Percentiles rank a stretch among this genome's conserved stretches.
Conservation (phyloP, 1,139 yeast genomes). For the Lodderomyces elongisporus region DNA sequence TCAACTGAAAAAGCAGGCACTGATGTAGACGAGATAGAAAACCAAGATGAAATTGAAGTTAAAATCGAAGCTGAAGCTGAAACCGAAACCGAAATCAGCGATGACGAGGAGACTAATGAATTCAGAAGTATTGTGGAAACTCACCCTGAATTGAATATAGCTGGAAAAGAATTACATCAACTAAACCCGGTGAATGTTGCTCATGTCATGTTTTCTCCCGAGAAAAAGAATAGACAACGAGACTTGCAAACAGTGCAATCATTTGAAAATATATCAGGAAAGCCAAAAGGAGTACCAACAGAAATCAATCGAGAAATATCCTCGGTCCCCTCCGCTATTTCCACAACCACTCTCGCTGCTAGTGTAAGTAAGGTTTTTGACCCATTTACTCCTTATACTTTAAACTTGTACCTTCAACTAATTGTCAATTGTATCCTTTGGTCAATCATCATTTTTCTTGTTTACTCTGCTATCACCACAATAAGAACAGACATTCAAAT, state of each 20-base stretch:
- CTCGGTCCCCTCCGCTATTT: neutral
- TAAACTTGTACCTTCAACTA: conserved; percentile 70
- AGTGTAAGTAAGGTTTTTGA: conserved; percentile 3
- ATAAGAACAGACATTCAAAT: conserved; percentile 67
- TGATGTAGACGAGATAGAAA: too few relatives aligned
- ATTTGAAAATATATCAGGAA: neutral
- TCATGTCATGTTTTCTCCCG: conserved; percentile 41
- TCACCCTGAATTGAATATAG: conserved; percentile 32
- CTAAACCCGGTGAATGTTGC: conserved; percentile 40
- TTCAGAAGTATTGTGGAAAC: conserved; percentile 17
- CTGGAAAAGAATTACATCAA: conserved; percentile 14
- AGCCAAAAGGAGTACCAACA: too few relatives aligned
- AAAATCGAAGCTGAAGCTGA: conserved; percentile 15
- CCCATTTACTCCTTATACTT: conserved; percentile 46
- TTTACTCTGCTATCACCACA: conserved; percentile 52
- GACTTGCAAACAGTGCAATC: conserved; percentile 1
- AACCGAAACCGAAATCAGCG: neutral
- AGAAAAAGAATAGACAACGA: conserved; percentile 11
- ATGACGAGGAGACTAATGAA: conserved; percentile 1
- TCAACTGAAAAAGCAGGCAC: too few relatives aligned
- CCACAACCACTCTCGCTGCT: neutral
- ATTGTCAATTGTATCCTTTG: conserved; percentile 59
- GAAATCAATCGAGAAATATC: conserved; percentile 1
- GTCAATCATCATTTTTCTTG: conserved; percentile 48
- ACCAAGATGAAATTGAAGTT: conserved; percentile 9